A percentile compares a stretch with the other conserved stretches of the same genome.
Evolutionary conservation across 2,329 filamentous ascomycete species (phyloP).

Genomic region (Rhytidhysteron rufulum): DNA sequence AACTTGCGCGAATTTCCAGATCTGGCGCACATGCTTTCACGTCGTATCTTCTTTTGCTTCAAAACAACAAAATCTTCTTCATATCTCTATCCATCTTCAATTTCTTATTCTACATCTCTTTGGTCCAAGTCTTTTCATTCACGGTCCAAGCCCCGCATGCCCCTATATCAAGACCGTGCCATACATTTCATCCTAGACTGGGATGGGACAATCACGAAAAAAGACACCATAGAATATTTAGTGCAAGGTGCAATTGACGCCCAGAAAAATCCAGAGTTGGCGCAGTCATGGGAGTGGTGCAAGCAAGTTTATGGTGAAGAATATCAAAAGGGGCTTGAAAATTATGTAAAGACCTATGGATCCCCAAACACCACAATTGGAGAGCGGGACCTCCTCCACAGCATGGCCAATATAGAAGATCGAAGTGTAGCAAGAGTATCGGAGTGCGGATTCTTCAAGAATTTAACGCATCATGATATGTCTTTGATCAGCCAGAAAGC

Average conservation of each 20-base stretch:
- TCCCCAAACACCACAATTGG: conserved; percentile 27
- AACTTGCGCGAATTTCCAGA: too few species aligned
- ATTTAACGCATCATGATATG: conserved; percentile 30
- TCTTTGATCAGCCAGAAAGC: conserved; percentile 19
- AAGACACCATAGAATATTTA: conserved; percentile 43
- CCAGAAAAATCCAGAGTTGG: conserved; percentile 17
- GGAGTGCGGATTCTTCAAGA: conserved; percentile 36
- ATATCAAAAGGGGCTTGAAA: conserved; percentile 28
- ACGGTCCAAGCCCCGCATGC: conserved; percentile 1
- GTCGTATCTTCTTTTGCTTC: too few species aligned
- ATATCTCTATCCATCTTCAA: too few species aligned
- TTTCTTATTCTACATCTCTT: too few species aligned
- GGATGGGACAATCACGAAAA: conserved; percentile 45
- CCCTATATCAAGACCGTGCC: conserved; percentile 2
- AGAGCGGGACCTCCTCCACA: conserved; percentile 37
- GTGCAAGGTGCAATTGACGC: conserved; percentile 33
- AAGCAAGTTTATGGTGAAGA: conserved; percentile 41
- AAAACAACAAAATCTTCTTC: too few species aligned
- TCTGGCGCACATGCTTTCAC: too few species aligned
- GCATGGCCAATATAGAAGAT: conserved; percentile 36
- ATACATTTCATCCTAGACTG: conserved; percentile 44
- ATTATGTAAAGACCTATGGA: conserved; percentile 19
- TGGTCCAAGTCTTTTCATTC: background rate
- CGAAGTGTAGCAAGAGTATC: conserved; percentile 40
- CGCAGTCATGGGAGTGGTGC: conserved; percentile 35